Conservation (phyloP, 306 rosid genomes). For the Trifolium dubium region DNA sequence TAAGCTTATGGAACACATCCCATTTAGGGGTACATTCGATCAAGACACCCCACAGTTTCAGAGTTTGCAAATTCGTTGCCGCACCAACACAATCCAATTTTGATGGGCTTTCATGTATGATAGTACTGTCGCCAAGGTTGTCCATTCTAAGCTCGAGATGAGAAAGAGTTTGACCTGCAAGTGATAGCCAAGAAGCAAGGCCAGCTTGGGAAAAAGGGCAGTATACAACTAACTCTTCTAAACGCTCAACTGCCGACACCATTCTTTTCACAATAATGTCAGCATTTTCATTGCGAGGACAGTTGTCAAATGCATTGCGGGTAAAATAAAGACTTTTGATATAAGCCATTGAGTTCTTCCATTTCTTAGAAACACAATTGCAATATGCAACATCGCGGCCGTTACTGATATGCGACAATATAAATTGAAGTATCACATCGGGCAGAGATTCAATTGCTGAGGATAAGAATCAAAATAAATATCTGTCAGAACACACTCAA, state of each 20-base stretch:
- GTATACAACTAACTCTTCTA: conserved; percentile 82
- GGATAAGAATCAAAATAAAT: conserved; percentile 38
- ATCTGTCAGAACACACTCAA: conserved; percentile 6
- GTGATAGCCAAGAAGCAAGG: conserved; percentile 80
- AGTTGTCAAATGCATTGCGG: conserved; percentile 74
- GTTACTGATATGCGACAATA: conserved; percentile 66
- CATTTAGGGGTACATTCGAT: conserved; percentile 72
- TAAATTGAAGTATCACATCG: conserved; percentile 76
- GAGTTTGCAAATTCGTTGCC: conserved; percentile 72
- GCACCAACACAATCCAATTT: conserved; percentile 69
- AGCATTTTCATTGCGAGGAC: conserved; percentile 46
- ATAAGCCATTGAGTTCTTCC: conserved; percentile 74
- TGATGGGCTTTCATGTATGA: conserved; percentile 58
- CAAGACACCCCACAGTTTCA: conserved; percentile 93
- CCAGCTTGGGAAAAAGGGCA: conserved; percentile 79
- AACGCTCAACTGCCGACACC: conserved; percentile 57
- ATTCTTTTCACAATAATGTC: conserved; percentile 72
- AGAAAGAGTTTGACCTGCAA: conserved; percentile 59
- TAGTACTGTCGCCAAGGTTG: conserved; percentile 58
- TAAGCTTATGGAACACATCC: conserved; percentile 71
- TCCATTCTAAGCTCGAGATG: conserved; percentile 92
- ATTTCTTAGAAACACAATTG: conserved; percentile 84
- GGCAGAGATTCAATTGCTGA: conserved; percentile 83
- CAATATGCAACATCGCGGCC: conserved; percentile 84
- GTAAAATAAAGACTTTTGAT: conserved; percentile 76